Base-by-base conservation (phyloP, 1,284 basidiomycete genomes). In the Cutaneotrichosporon spelunceum region DNA sequence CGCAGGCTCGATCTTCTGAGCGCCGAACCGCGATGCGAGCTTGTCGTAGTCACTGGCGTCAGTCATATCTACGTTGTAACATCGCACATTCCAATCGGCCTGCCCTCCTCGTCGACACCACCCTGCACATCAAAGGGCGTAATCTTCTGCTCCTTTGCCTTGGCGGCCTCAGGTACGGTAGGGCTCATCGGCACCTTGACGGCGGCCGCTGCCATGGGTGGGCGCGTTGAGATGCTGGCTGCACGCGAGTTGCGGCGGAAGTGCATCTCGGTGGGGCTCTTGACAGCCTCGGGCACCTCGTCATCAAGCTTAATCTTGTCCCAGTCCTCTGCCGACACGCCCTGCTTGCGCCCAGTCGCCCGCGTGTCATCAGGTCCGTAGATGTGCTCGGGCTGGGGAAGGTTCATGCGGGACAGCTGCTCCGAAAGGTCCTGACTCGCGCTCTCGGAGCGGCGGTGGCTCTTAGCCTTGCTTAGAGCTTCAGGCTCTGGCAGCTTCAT, bases 61-160 rank as follows among this genome's bases (percentile, higher is more conserved):
- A 61, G 54, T 24, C 33, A 27, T 0, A 3, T 21, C 21, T 1
- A n/a, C 4, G n/a, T n/a, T n/a, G 23, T 9, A 5, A 21, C 23
- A 24, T 66, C 78, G 69, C 56, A 79, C 79, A 95, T 93, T 34
- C 87, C 91, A 54, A 88, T 84, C 73, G 92, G 90, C 74, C 91
- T 88, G 58, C 96, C 96, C 72, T 98, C 92, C 19, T 81, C 83
- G 16, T 92, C 87, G 13, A 95, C 89, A 52, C 88, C 90, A 50
- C 95, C 96, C 72, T 96, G 89, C 7, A 99, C 96, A 68, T 98
- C 93, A 90, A 96, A 99, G 23, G 96, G 96, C 0, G 95, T 99
- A 55, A 99, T 88, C 62, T 92, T 85, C 78, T 99, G 95, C 50
- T 87, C 91, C 26, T 71, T 69, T n/a, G n/a, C n/a, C n/a, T n/a